Evolutionary conservation across 2,329 filamentous ascomycete species (phyloP), one percentile per base, ranked within the genome.

Genomic region (Botrytis elliptica): DNA sequence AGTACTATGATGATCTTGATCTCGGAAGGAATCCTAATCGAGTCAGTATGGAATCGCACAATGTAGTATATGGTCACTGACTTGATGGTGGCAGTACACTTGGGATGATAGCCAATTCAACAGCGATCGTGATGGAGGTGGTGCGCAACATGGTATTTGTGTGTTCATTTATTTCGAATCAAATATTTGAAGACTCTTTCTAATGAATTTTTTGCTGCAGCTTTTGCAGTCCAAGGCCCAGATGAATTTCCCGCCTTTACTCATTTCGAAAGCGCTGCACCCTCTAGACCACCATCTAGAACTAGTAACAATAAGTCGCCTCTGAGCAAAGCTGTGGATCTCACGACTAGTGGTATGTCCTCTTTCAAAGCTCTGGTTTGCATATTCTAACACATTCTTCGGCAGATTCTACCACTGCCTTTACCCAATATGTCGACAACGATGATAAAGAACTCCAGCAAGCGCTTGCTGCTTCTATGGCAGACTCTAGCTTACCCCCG

Each of bases 231-330:
- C 4, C 72, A 69, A 71, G 64, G 72, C 55, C 73, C 55, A 74
- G 70, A 75, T 60, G 49, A 73, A 46, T 71, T 52, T 4, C 63
- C 72, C 22, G 29, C 76, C 33, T 74, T 49, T 20, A 46, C 55
- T 52, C 66, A 49, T 7, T 71, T 71, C 49, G 72, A 71, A 44
- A 69, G 49, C 7, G 69, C 36, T 29, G 68, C 79, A 25, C 77
- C 76, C 25, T 90, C 89, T 29, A 85, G 89, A 73, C 89, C 89
- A n/a, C 89, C 89, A 1, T 91, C 89, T 36, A 84, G 89, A 80
- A 84, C 86, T 63, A 80, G 79, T 69, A 87, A 86, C 70, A 88
- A 86, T 76, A 85, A 84, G 78, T 90, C 89, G 49, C 88, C 89
- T 14, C 80, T 90, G 74, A 84, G 85, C 80, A 86, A 83, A 77